Percentiles rank a stretch among this genome's conserved stretches.
These are phyloP conservation scores for Candida awuae DNA, from an alignment of 805 yeast genomes.

Conservation along the genomic window DNA sequence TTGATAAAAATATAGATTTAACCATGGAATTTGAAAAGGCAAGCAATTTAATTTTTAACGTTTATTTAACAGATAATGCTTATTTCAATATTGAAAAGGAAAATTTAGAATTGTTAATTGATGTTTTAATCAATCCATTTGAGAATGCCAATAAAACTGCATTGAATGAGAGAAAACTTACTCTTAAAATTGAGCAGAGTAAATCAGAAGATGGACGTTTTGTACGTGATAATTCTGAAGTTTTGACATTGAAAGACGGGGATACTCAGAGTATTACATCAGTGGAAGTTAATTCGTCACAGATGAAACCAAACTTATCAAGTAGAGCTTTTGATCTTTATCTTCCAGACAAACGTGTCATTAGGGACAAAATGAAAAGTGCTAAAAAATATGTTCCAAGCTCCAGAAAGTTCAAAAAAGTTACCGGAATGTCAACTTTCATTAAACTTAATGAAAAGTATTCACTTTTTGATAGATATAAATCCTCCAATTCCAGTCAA, in stretches of 20 bases:
- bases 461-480: constrained; percentile 28
- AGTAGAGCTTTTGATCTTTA: constrained; percentile 8
- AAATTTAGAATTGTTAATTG: constrained; percentile 49
- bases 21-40: constrained; percentile 56
- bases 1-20: constrained; percentile 38
- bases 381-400: constrained; percentile 11
- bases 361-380: constrained; percentile 12
- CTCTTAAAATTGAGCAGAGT: constrained; percentile 21
- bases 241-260: no score
- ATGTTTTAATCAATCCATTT: constrained; percentile 38
- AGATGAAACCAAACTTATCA: background rate
- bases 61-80: constrained; percentile 54
- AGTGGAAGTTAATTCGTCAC: background rate
- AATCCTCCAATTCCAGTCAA: constrained; percentile 9
- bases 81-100: constrained; percentile 70
- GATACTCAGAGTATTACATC: background rate
- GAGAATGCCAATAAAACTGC: constrained; percentile 32
- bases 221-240: background rate
- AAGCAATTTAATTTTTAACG: constrained; percentile 63
- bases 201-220: background rate
- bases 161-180: constrained; percentile 29
- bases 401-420: constrained; percentile 19
- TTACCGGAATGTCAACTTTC: constrained; percentile 31
- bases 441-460: constrained; percentile 45
- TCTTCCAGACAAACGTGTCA: constrained; percentile 11